Evolutionary conservation across 2,329 filamentous ascomycete species (phyloP), one percentile per base, ranked within the genome.

Genomic region (Elsinoe arachidis): DNA sequence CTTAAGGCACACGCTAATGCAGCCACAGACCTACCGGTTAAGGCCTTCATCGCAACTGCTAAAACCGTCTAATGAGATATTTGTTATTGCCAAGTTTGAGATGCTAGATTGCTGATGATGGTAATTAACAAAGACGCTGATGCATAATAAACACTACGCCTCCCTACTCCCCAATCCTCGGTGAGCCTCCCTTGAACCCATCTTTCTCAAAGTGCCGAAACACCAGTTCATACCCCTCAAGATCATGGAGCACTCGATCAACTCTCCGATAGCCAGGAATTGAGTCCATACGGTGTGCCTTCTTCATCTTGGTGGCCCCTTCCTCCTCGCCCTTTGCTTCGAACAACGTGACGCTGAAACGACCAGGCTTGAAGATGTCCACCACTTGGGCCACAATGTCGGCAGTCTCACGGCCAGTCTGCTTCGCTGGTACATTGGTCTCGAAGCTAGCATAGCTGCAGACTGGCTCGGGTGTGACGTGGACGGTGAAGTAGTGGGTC

Each of bases 381-480:
- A 97, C 90, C 1, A 97, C 93, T 63, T 96, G 90, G 72, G 96
- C 85, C 61, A 99, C 87, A 60, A 97, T 86, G 62, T 96, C 92
- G 23, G 85, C 84, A 0, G 92, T 96, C 69, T 91, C 87, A 61
- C 91, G 87, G 14, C 91, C 91, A 58, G 83, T 89, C 74, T 96
- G 90, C 4, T 84, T 85, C 23, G 90, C 87, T 1, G 93, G 93
- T 3, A 99, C 92, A 65, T 97, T 99, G 63, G 93, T 97, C 78
- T 99, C 93, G 69, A 99, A 99, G 1, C 90, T 96, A 35, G 93
- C 93, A 71, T 95, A 99, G 4, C 91, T 96, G 78, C 92, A 99
- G 67, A 96, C 85, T 12, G 92, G 90, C 78, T 99, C 93, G 0
- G 93, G 93, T 0, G 93, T 99, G 63, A 99, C 93, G 69, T 99